Conservation (phyloP, 345 rosid species). For the Laguncularia racemosa region DNA sequence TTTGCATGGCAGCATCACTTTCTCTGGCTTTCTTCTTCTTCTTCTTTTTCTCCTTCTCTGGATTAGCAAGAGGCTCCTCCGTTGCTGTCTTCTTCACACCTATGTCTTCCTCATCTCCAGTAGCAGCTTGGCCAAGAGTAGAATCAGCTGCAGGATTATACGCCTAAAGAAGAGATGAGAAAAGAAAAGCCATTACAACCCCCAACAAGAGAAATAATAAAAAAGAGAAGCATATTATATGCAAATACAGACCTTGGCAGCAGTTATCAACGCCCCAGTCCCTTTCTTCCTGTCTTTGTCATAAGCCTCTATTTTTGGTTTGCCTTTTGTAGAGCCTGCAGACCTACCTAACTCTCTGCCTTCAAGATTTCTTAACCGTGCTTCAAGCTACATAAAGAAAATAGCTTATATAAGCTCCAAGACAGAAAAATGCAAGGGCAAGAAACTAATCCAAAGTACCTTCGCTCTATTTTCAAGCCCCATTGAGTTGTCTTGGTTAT, state of each 20-base stretch:
- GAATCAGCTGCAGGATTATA: conserved; percentile 80
- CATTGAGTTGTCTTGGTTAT: conserved; percentile 61
- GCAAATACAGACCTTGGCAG: conserved; percentile 57
- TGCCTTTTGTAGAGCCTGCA: conserved; percentile 85
- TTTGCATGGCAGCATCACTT: conserved; percentile 13
- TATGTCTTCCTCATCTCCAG: conserved; percentile 31
- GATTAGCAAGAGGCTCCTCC: conserved; percentile 8
- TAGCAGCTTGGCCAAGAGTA: conserved; percentile 35
- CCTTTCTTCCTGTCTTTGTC: conserved; percentile 78
- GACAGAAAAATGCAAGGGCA: not conserved
- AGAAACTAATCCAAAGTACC: conserved; percentile 25
- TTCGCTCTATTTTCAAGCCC: conserved; percentile 78
- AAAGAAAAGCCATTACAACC: not conserved
- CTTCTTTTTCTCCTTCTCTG: conserved; percentile 39
- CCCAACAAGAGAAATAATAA: not conserved
- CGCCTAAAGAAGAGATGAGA: conserved; percentile 41
- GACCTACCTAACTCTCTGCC: conserved; percentile 66
- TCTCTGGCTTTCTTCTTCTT: conserved; percentile 36
- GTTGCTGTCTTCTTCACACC: conserved; percentile 30
- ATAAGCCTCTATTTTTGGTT: conserved; percentile 81
- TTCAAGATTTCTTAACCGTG: conserved; percentile 71
- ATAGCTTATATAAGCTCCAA: not conserved
- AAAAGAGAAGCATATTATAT: not conserved
- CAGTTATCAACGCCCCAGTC: conserved; percentile 58
- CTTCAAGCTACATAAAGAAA: conserved; percentile 53